These are phyloP conservation scores for Grosmannia serpens DNA, from an alignment of 2,329 filamentous ascomycete species.

Conservation along the genomic window DNA sequence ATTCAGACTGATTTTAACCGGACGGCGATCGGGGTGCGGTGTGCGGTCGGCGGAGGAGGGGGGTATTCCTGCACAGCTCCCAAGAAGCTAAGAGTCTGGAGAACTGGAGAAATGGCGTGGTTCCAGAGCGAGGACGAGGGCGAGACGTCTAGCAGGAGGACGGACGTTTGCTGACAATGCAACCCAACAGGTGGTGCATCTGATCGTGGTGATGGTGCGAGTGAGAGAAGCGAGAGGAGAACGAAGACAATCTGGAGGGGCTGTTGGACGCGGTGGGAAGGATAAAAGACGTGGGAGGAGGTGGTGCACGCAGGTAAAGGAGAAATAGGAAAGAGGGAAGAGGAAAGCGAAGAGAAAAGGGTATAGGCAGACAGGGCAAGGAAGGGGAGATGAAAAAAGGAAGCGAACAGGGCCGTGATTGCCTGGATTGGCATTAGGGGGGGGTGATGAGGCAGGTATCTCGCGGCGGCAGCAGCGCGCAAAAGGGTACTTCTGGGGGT, in stretches of 20 bases:
- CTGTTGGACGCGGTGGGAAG: neutral
- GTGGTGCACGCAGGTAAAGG: neutral
- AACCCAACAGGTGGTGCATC: neutral
- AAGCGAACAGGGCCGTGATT: neutral
- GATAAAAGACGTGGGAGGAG: neutral
- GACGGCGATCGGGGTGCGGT: neutral
- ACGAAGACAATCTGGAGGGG: neutral
- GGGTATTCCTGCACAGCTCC: neutral
- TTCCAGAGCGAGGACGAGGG: neutral
- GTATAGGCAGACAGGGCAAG: neutral
- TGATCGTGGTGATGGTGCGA: neutral
- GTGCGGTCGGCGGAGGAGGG: neutral
- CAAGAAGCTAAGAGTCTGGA: neutral
- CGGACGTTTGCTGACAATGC: neutral
- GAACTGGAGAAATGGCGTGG: neutral
- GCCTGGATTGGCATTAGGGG: neutral
- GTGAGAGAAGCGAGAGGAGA: neutral
- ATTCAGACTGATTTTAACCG: conserved; percentile 3
- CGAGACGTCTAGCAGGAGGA: no score
- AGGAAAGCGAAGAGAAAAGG: conserved; percentile 1
- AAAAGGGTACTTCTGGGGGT: neutral
- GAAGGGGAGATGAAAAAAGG: conserved; percentile 4
- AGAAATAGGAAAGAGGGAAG: neutral
- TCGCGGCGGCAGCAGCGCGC: neutral
- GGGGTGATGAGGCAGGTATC: neutral